Percentiles rank a stretch among this genome's conserved stretches.
phyloP scores from a whole-genome alignment of 2,329 filamentous ascomycete genomes.

The Fusarium compactum region DNA sequence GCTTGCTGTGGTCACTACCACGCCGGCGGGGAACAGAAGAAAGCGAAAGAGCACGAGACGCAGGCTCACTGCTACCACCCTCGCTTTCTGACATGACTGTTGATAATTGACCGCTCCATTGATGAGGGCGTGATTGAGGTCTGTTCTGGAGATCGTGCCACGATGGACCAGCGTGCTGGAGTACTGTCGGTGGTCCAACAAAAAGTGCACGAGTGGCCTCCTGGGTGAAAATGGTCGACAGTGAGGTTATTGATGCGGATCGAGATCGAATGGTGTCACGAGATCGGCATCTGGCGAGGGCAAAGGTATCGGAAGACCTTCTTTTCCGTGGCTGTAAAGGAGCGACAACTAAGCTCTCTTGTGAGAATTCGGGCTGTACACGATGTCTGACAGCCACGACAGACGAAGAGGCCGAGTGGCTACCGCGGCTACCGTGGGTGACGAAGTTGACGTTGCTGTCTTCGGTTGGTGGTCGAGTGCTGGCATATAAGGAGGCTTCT shows the following conservation, averaged over 20 bases:
- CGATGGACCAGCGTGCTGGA: slow-evolving; percentile 43
- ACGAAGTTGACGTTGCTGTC: slow-evolving; percentile 66
- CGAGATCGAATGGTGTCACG: slow-evolving; percentile 66
- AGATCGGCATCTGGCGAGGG: slow-evolving; percentile 63
- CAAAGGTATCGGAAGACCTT: slow-evolving; percentile 62
- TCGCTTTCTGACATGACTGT: slow-evolving; percentile 74
- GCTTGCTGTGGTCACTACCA: slow-evolving; percentile 66
- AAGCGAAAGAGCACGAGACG: slow-evolving; percentile 62
- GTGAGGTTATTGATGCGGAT: slow-evolving; percentile 66
- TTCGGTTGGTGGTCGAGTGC: slow-evolving; percentile 51
- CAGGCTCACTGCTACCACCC: slow-evolving; percentile 63
- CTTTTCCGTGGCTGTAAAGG: slow-evolving; percentile 64
- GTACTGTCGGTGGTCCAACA: slow-evolving; percentile 44
- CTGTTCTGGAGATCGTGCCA: slow-evolving; percentile 40
- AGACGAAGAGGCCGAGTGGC: slow-evolving; percentile 57
- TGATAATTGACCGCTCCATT: slow-evolving; percentile 74
- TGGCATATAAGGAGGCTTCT: slow-evolving; percentile 55
- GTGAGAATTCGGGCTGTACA: slow-evolving; percentile 64
- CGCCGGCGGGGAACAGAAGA: slow-evolving; percentile 58
- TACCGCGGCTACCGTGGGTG: slow-evolving; percentile 58
- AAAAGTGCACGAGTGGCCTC: slow-evolving; percentile 57
- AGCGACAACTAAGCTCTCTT: slow-evolving; percentile 70
- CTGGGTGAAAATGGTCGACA: slow-evolving; percentile 66
- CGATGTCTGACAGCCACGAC: slow-evolving; percentile 51
- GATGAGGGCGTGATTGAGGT: slow-evolving; percentile 58